A percentile compares a stretch with the other conserved stretches of the same genome.
phyloP scores from a whole-genome alignment of 1,139 yeast species.

The Suhomyces taliae region DNA sequence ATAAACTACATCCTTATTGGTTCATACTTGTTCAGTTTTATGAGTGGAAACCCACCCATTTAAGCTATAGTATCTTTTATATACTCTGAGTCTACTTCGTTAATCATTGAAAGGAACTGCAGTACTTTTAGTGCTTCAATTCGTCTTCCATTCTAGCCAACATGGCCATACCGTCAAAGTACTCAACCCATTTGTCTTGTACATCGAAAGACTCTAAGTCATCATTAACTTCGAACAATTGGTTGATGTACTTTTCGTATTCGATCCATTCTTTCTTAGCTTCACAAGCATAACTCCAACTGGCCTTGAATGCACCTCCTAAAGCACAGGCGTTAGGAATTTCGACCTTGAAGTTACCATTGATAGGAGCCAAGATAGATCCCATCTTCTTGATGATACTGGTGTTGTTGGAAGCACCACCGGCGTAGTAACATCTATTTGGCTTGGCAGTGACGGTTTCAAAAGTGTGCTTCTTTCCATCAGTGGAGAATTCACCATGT shows the following conservation, averaged over 20 bases:
- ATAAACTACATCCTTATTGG: background rate
- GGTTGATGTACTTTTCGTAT: conserved; percentile 42
- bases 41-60: too few species aligned
- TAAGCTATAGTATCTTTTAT: too few species aligned
- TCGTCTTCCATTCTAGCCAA: conserved; percentile 48
- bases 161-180: conserved; percentile 52
- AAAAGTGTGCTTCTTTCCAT: conserved; percentile 47
- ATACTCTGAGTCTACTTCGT: background rate
- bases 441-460: conserved; percentile 57
- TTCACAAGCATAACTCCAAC: conserved; percentile 59
- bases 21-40: background rate
- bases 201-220: conserved; percentile 48
- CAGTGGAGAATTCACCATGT: conserved; percentile 48
- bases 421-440: conserved; percentile 73
- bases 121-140: conserved; percentile 22
- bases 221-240: conserved; percentile 41
- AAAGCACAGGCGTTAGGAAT: conserved; percentile 90
- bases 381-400: conserved; percentile 71
- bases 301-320: conserved; percentile 91
- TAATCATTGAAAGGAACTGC: background rate
- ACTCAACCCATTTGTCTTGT: conserved; percentile 47
- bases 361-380: conserved; percentile 60
- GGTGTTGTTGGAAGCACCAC: conserved; percentile 78
- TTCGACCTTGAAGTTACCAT: conserved; percentile 72
- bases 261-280: conserved; percentile 33